phyloP scores from a whole-genome alignment of 2,329 filamentous ascomycete genomes.

The Trematosphaeria pertusa region DNA sequence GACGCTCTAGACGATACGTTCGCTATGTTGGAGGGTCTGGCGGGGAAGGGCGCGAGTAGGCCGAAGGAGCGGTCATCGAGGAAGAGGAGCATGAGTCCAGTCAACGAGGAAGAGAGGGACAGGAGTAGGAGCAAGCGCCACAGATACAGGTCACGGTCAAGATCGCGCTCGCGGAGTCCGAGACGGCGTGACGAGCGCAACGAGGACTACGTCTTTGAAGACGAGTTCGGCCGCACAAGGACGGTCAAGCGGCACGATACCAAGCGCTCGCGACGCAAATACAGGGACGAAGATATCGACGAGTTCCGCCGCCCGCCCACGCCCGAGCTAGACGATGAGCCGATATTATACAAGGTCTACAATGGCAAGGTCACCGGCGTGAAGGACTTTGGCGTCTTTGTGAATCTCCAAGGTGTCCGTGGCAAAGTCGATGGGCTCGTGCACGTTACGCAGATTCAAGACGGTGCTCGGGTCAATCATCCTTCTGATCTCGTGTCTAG shows the following conservation, averaged over 20 bases:
- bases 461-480: constrained; percentile 86
- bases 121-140: constrained; percentile 50
- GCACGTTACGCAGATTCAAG: constrained; percentile 87
- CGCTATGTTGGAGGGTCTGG: constrained; percentile 85
- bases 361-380: constrained; percentile 88
- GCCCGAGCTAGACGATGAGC: constrained; percentile 80
- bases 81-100: constrained; percentile 68
- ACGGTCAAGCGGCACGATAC: constrained; percentile 51
- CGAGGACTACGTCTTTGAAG: constrained; percentile 62
- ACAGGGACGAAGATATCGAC: constrained; percentile 58
- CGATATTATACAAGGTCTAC: constrained; percentile 86
- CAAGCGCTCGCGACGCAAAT: constrained; percentile 47
- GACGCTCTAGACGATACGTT: constrained; percentile 92
- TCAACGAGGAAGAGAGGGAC: constrained; percentile 53
- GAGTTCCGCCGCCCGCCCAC: constrained; percentile 70
- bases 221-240: constrained; percentile 63
- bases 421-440: constrained; percentile 93
- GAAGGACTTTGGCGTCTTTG: constrained; percentile 95
- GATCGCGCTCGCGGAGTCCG: constrained; percentile 59
- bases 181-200: constrained; percentile 51
- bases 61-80: constrained; percentile 58
- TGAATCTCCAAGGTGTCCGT: constrained; percentile 84
- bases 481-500: constrained; percentile 84
- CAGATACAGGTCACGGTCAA: constrained; percentile 59
- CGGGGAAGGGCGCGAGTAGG: constrained; percentile 53